Conservation (phyloP, 139 green algal species). For the Gonium pectorale region DNA sequence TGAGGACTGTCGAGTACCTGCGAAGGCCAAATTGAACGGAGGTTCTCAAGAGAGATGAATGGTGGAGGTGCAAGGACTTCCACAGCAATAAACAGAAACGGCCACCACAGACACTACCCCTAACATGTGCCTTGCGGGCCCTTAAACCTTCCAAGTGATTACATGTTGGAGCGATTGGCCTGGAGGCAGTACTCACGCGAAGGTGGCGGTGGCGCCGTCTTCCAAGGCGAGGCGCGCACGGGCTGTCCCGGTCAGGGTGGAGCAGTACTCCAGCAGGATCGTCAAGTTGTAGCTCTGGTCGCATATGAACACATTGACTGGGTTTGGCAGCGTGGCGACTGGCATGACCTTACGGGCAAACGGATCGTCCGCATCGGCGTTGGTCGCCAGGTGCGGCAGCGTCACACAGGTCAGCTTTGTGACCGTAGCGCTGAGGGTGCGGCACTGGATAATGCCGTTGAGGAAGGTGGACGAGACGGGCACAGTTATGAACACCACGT, state of each 20-base stretch:
- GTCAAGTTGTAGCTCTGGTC: background rate
- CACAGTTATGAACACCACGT: constrained; percentile 42
- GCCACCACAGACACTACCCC: too few relatives aligned
- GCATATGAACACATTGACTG: constrained; percentile 38
- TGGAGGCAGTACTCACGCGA: constrained; percentile 10
- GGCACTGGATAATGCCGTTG: constrained; percentile 49
- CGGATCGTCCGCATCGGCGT: constrained; percentile 36
- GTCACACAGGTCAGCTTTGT: constrained; percentile 28
- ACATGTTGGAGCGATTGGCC: too few relatives aligned
- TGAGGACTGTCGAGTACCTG: background rate
- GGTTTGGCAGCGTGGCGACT: background rate
- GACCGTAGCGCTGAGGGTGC: background rate
- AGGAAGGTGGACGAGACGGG: constrained; percentile 46
- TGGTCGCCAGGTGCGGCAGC: constrained; percentile 36
- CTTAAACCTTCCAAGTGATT: too few relatives aligned
- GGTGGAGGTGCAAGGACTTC: too few relatives aligned
- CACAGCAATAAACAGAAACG: too few relatives aligned
- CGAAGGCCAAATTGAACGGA: too few relatives aligned
- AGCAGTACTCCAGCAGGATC: constrained; percentile 27
- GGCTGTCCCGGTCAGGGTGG: background rate
- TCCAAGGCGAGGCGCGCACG: background rate
- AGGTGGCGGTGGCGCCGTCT: background rate
- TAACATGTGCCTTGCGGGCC: too few relatives aligned
- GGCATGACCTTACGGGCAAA: constrained; percentile 25
- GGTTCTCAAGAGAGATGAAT: too few relatives aligned